These are phyloP conservation scores for Pilasporangium apinafurcum DNA, from an alignment of 352 stramenopile species.

Conservation along the genomic window DNA sequence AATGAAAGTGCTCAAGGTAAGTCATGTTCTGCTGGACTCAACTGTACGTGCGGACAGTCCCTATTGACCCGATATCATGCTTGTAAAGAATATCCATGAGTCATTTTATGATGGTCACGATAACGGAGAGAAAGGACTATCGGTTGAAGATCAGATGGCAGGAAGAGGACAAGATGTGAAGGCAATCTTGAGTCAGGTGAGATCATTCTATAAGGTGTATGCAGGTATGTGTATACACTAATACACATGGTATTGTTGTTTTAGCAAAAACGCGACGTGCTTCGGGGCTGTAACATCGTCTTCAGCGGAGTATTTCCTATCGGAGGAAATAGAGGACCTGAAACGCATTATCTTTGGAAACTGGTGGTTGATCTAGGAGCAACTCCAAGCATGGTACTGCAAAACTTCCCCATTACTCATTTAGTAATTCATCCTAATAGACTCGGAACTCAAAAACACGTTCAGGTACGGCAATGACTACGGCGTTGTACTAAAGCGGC, in stretches of 20 bases:
- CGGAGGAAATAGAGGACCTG: slow-evolving; percentile 35
- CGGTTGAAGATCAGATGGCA: slow-evolving; percentile 63
- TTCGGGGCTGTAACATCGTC: slow-evolving; percentile 59
- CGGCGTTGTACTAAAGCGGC: background rate
- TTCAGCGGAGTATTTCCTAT: slow-evolving; percentile 82
- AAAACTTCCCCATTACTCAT: slow-evolving; percentile 76
- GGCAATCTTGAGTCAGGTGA: slow-evolving; percentile 49
- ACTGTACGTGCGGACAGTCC: too few species aligned
- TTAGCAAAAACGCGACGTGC: slow-evolving; percentile 63
- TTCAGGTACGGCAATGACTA: slow-evolving; percentile 23
- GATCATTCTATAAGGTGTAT: background rate
- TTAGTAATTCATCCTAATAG: slow-evolving; percentile 77
- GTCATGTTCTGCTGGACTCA: too few species aligned
- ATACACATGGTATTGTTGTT: background rate
- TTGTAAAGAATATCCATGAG: slow-evolving; percentile 12
- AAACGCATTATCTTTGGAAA: slow-evolving; percentile 75
- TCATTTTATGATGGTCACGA: slow-evolving; percentile 53
- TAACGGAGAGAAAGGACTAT: slow-evolving; percentile 32
- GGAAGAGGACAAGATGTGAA: slow-evolving; percentile 67
- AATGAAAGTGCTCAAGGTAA: slow-evolving; percentile 50
- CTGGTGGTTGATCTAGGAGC: slow-evolving; percentile 65
- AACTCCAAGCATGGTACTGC: slow-evolving; percentile 55
- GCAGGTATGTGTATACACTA: background rate
- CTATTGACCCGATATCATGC: background rate
- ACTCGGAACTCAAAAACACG: slow-evolving; percentile 76